phyloP scores from a whole-genome alignment of 2,329 filamentous ascomycete genomes.

The Hyphodiscus sp. region DNA sequence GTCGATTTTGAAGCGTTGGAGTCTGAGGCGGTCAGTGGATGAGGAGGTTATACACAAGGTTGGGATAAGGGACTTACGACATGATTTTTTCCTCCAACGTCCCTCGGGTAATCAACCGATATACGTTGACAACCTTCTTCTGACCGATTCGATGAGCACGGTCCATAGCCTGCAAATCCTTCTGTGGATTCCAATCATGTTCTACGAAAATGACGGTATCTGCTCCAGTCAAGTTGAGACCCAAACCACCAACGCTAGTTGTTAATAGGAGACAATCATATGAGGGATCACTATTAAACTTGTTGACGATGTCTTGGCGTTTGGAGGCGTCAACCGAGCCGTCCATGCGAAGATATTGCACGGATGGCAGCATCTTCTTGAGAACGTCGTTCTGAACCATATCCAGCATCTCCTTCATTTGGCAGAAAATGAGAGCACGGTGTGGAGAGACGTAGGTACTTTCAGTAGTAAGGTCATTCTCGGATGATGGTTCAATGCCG shows the following conservation, averaged over 20 bases:
- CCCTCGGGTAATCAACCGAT: slow-evolving; percentile 89
- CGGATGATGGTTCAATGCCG: slow-evolving; percentile 54
- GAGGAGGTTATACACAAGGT: not conserved
- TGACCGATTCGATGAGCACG: slow-evolving; percentile 96
- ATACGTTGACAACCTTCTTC: slow-evolving; percentile 99
- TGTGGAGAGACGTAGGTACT: slow-evolving; percentile 88
- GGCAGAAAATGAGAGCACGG: slow-evolving; percentile 92
- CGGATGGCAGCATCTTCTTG: slow-evolving; percentile 81
- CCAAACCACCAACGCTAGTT: slow-evolving; percentile 89
- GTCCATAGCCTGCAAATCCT: slow-evolving; percentile 98
- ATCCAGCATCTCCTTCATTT: slow-evolving; percentile 99
- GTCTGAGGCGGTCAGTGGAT: slow-evolving; percentile 41
- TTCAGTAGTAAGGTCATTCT: slow-evolving; percentile 49
- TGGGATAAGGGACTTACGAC: slow-evolving; percentile 45
- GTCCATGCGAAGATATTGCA: slow-evolving; percentile 91
- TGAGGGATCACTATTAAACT: slow-evolving; percentile 95
- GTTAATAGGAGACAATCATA: slow-evolving; percentile 93
- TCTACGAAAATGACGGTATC: slow-evolving; percentile 99
- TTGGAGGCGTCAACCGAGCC: slow-evolving; percentile 88
- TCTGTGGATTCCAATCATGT: slow-evolving; percentile 99
- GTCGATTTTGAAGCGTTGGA: slow-evolving; percentile 99
- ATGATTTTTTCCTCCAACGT: slow-evolving; percentile 98
- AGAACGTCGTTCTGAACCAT: slow-evolving; percentile 96
- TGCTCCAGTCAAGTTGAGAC: slow-evolving; percentile 90
- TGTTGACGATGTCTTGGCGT: slow-evolving; percentile 96